phyloP scores from a whole-genome alignment of 768 basidiomycete genomes.

The Naematelia encephala region DNA sequence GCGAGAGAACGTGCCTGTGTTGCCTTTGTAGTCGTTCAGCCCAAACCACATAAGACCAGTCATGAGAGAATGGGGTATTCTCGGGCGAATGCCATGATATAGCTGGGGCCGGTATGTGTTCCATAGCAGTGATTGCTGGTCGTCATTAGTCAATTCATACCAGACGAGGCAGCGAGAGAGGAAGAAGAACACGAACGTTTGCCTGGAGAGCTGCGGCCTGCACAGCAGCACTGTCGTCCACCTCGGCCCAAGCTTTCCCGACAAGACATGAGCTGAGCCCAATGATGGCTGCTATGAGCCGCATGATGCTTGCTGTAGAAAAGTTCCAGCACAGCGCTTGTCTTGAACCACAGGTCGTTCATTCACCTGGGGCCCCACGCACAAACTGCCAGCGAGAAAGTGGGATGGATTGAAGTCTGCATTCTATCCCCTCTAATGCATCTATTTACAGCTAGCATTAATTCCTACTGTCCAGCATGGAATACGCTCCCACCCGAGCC shows the following conservation, averaged over 20 bases:
- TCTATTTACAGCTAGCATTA: too few species aligned
- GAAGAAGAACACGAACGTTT: conserved; percentile 11
- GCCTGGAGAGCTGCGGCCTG: conserved; percentile 4
- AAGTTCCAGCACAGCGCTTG: too few species aligned
- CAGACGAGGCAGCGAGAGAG: neutral
- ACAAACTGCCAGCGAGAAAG: too few species aligned
- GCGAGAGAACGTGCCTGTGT: conserved; percentile 47
- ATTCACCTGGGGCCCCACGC: too few species aligned
- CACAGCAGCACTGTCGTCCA: neutral
- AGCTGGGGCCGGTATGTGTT: conserved; percentile 85
- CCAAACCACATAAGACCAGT: conserved; percentile 94
- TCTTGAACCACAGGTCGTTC: too few species aligned
- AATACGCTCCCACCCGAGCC: conserved; percentile 27
- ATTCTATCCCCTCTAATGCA: too few species aligned
- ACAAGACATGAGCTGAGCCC: neutral
- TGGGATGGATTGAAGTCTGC: too few species aligned
- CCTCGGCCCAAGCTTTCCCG: neutral
- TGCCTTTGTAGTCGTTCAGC: conserved; percentile 73
- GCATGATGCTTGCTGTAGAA: neutral
- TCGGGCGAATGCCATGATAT: conserved; percentile 89
- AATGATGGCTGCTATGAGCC: neutral
- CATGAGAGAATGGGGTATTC: conserved; percentile 82
- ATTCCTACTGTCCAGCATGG: too few species aligned
- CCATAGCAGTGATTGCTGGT: conserved; percentile 61
- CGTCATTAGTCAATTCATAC: too few species aligned